Evolutionary conservation across 179 eudicot species (phyloP), one percentile per base, ranked within the genome.

Genomic region (Spergularia azorica): DNA sequence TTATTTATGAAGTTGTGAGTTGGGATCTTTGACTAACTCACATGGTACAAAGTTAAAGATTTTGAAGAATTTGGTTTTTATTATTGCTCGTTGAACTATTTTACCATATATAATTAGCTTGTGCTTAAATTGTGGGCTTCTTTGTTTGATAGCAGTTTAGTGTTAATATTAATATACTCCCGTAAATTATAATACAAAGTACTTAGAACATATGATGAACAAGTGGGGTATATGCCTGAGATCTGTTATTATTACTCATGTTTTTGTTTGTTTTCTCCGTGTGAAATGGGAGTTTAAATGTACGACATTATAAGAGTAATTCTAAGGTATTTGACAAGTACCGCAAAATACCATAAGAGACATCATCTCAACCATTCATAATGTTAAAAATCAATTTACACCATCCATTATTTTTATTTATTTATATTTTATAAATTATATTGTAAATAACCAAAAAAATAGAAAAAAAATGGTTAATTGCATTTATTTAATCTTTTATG

Each of bases 11-110:
- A 50, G 57, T 48, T 59, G 63, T 72, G 74, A 63, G 68, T 36
- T 79, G 75, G 74, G 63, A 74, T 80, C 68, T 79, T 79, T 74
- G 77, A 57, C 79, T 77, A 63, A 62, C 76, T 68, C 60, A 65
- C 74, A 62, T 75, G 56, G 64, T 72, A 63, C 62, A 54, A 32
- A 55, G 68, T 38, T 52, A 61, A 50, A 70, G 43, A 59, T 82
- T 69, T 13, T 36, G 20, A 57, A 55, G 72, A 76, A 79, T 75
- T 78, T 66, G 36, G 75, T 57, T 66, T 58, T 54, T 26, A 67
- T 74, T 39, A 67, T 48, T 75, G 84, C 76, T 63, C 68, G 50
- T 39, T 66, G 51, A 74, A 75, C 77, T 64, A 48, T 63, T 26
- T 67, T 67, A 14, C 72, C 41, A 38, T 71, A 38, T 71, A 55